These are phyloP conservation scores for Monilinia aucupariae DNA, from an alignment of 2,329 filamentous ascomycete species.

Conservation along the genomic window DNA sequence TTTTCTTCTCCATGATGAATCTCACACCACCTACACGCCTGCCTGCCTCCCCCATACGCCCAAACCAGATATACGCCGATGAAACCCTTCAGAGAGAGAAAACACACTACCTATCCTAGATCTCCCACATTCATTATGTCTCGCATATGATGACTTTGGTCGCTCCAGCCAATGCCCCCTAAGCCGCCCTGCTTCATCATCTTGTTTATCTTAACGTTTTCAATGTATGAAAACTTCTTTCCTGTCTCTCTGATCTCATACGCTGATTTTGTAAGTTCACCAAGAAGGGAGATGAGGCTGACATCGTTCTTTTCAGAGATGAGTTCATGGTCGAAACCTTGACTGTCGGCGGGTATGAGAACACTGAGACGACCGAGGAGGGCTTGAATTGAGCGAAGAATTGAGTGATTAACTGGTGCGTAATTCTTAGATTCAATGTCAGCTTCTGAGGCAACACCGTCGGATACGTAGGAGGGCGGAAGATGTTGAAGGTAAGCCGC, in stretches of 20 bases:
- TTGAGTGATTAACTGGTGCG: slow-evolving; percentile 50
- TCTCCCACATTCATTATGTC: slow-evolving; percentile 20
- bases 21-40: slow-evolving; percentile 7
- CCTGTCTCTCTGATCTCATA: slow-evolving; percentile 67
- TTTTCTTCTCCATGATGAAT: background rate
- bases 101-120: background rate
- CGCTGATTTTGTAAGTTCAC: slow-evolving; percentile 67
- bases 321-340: slow-evolving; percentile 64
- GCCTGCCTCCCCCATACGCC: slow-evolving; percentile 9
- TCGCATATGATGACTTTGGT: slow-evolving; percentile 9
- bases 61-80: slow-evolving; percentile 1
- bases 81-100: background rate
- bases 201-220: slow-evolving; percentile 14
- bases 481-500: slow-evolving; percentile 71
- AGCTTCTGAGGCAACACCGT: slow-evolving; percentile 36
- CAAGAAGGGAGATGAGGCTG: slow-evolving; percentile 68
- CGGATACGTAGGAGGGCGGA: slow-evolving; percentile 58
- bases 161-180: slow-evolving; percentile 12
- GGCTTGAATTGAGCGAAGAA: slow-evolving; percentile 83
- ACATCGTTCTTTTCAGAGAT: slow-evolving; percentile 80
- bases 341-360: slow-evolving; percentile 63
- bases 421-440: slow-evolving; percentile 28
- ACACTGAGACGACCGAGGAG: slow-evolving; percentile 79
- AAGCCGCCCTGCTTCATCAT: slow-evolving; percentile 8
- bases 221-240: slow-evolving; percentile 63